Evolutionary conservation across 2,329 filamentous ascomycete species (phyloP), one percentile per base, ranked within the genome.

Genomic region (Bisporella sp.): DNA sequence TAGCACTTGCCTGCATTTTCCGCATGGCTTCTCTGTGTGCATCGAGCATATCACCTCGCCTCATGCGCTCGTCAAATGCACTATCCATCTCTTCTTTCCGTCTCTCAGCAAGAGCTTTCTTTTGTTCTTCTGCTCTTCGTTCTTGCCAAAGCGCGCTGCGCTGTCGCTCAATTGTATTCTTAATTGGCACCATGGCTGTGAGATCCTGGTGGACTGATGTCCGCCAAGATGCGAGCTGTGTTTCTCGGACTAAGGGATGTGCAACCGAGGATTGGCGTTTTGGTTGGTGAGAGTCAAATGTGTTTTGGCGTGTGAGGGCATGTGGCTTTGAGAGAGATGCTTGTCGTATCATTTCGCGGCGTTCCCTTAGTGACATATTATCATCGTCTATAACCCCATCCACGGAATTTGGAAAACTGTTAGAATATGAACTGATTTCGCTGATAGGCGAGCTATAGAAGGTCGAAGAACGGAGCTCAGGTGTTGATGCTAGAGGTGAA

Each of bases 21-120:
- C 86, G 76, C 78, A 96, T 77, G 1, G 85, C 87, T 56, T 91
- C 85, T 21, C 85, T 77, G 66, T 96, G 91, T 28, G 84, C 77
- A 43, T 87, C 85, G 47, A 87, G 73, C 72, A 95, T 78, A 56
- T 86, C 81, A 0, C 84, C 84, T 12, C 79, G 82, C 48, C 88
- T 76, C 86, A 95, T 93, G 57, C 81, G 77, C 65, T 85, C 81
- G 57, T 89, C 85, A 60, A 89, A 82, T 37, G 76, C 75, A 46
- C 77, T 77, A 11, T 87, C 81, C 5, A 75, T 73, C 48, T 78
- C 72, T 55, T 81, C 75, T 56, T 76, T 78, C 45, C 78, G 79
- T 41, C 73, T 69, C 49, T 75, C 73, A 58, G 82, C 77, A 60
- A 76, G 72, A 63, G 76, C 75, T 47, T 75, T 74, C 61, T 79